Evolutionary conservation across 2,329 filamentous ascomycete species (phyloP), one percentile per base, ranked within the genome.

Genomic region (Ceratocystis alfenasii): DNA sequence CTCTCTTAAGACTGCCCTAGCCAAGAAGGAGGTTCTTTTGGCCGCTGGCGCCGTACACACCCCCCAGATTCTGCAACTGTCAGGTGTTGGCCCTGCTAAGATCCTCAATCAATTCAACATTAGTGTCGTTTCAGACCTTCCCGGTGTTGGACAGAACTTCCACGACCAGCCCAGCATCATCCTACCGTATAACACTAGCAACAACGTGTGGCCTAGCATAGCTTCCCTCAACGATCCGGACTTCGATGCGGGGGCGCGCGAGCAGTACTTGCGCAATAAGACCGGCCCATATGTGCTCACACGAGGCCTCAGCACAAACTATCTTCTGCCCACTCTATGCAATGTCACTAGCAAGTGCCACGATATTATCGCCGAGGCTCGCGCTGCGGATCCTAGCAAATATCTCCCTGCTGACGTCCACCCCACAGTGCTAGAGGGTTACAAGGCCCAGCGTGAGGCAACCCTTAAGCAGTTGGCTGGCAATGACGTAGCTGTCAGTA

Each of bases 141-240:
- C 80, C 0, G 78, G 76, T 0, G 80, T 83, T 0, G 81, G 81
- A 2, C 72, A 77, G 59, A 79, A 79, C 68, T 74, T 79, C 22
- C 75, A 78, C 41, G 78, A 79, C 60, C 77, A 79, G 28, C 68
- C 70, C 20, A 72, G 71, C 64, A 63, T 74, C 15, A 68, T 59
- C 68, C 61, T 69, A 57, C 66, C 68, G 36, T 73, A 70, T 63
- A 70, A 69, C 44, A 67, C 69, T 68, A 69, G 70, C 22, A 69
- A 72, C 68, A 71, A 71, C n/a, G 44, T 72, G 30, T 69, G 67
- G 8, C 73, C 74, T 12, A 72, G 72, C 64, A 36, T 60, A 10
- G 41, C 28, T 22, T 67, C 66, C 5, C 63, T 71, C 45, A 70
- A 71, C 30, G 69, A 72, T 46, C 68, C 71, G 12, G 74, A 73